These are phyloP conservation scores for Beauveria bassiana DNA, from an alignment of 2,329 filamentous ascomycete species.

Conservation along the genomic window DNA sequence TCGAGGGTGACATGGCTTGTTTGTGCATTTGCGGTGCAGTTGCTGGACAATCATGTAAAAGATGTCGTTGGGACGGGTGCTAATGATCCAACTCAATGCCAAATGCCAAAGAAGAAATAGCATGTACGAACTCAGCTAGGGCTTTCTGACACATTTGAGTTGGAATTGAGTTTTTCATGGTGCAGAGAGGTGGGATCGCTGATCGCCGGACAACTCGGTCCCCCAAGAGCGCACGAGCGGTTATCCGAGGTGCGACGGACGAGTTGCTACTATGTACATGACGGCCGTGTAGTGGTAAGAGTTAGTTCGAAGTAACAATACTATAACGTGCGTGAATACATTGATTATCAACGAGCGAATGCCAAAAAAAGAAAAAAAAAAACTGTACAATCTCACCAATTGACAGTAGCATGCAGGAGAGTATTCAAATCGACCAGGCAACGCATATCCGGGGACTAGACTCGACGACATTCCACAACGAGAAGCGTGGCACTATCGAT, in stretches of 20 bases:
- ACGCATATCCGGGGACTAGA: not conserved
- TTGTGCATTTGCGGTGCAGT: not conserved
- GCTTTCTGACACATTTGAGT: not conserved
- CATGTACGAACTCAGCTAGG: not conserved
- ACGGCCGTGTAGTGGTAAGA: not conserved
- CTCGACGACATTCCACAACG: not conserved
- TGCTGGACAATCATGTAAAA: not conserved
- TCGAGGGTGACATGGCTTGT: not conserved
- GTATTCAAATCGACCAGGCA: not conserved
- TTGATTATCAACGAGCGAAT: not conserved
- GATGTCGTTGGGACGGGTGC: not conserved
- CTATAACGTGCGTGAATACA: not conserved
- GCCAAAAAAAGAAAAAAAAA: not conserved
- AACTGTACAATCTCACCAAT: not conserved
- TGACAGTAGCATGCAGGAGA: not conserved
- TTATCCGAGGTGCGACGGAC: not conserved
- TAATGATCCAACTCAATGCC: not conserved
- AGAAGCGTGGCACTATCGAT: not conserved
- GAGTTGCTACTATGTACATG: not conserved
- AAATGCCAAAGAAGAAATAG: not conserved
- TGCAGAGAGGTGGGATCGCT: not conserved
- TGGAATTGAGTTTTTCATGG: not conserved
- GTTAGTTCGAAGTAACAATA: too few species aligned
- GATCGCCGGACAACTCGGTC: not conserved
- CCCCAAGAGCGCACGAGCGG: not conserved